Evolutionary conservation across 1,139 yeast genomes (phyloP).

Genomic region (Meyerozyma guilliermondii): DNA sequence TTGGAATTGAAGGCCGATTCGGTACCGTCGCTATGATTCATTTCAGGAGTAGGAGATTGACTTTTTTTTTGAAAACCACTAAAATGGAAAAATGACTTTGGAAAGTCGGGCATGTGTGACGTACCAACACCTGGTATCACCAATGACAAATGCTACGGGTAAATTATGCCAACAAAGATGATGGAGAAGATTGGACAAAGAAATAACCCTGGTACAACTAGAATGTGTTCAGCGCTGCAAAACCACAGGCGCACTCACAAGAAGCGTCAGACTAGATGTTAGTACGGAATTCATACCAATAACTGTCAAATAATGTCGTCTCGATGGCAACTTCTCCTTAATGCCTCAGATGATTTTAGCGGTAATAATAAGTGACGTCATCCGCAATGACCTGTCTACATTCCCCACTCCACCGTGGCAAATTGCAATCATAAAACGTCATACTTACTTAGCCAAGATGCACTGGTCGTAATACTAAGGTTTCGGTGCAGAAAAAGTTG

Average conservation of each 20-base stretch:
- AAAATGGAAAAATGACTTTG: constrained; percentile 56
- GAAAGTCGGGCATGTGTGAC: constrained; percentile 53
- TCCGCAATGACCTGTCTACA: too few species aligned
- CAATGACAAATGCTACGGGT: too few species aligned
- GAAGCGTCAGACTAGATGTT: neutral
- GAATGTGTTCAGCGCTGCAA: neutral
- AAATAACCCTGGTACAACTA: neutral
- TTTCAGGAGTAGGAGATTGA: constrained; percentile 9
- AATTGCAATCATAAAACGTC: neutral
- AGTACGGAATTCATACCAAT: neutral
- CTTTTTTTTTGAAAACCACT: constrained; percentile 40
- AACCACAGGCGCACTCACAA: neutral
- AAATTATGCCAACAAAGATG: neutral
- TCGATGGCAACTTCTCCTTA: neutral
- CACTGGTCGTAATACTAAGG: neutral
- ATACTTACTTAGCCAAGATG: neutral
- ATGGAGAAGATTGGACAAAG: neutral
- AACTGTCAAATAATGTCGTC: neutral
- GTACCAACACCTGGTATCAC: too few species aligned
- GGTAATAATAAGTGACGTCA: too few species aligned
- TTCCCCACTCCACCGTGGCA: neutral
- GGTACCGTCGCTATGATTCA: constrained; percentile 7
- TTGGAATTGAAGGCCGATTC: constrained; percentile 15
- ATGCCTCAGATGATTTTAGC: neutral
- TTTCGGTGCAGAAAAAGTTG: neutral